Evolutionary conservation across 352 stramenopile species (phyloP).

Genomic region (Elongisporangium prolatum): DNA sequence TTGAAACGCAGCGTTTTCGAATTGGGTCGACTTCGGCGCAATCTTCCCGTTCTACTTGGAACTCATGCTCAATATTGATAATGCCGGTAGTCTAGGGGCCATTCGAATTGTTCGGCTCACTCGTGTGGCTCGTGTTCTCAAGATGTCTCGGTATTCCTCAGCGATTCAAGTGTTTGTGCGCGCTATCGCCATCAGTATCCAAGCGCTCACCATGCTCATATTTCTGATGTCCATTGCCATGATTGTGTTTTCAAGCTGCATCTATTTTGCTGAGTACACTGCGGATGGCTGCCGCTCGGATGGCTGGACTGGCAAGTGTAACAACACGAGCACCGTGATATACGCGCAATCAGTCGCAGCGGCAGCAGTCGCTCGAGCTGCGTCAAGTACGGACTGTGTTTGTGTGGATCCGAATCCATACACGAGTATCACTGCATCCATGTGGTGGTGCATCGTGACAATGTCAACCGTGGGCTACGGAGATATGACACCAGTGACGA

Average conservation of each 20-base stretch:
- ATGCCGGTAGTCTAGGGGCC: slow-evolving; percentile 55
- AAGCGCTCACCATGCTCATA: slow-evolving; percentile 82
- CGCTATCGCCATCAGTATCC: slow-evolving; percentile 66
- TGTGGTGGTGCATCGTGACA: slow-evolving; percentile 91
- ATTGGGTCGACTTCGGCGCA: slow-evolving; percentile 78
- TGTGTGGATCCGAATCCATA: slow-evolving; percentile 82
- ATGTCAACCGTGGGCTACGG: slow-evolving; percentile 90
- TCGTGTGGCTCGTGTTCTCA: slow-evolving; percentile 78
- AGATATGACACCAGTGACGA: slow-evolving; percentile 79
- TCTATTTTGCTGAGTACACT: slow-evolving; percentile 83
- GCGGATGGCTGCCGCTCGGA: slow-evolving; percentile 48
- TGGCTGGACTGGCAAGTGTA: slow-evolving; percentile 56
- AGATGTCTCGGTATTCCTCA: slow-evolving; percentile 84
- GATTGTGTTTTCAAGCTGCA: slow-evolving; percentile 79
- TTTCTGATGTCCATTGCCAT: slow-evolving; percentile 85
- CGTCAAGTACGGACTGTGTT: slow-evolving; percentile 22
- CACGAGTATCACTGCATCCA: slow-evolving; percentile 68
- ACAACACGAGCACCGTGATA: neutral
- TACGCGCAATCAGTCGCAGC: slow-evolving; percentile 21
- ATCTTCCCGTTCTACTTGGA: slow-evolving; percentile 88
- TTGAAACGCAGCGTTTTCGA: slow-evolving; percentile 43
- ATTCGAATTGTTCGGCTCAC: slow-evolving; percentile 83
- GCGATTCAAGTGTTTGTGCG: slow-evolving; percentile 83
- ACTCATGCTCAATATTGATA: slow-evolving; percentile 53
- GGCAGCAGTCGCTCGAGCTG: slow-evolving; percentile 14